These are phyloP conservation scores for Cytospora paraplurivora DNA, from an alignment of 2,329 filamentous ascomycete species.

Conservation along the genomic window DNA sequence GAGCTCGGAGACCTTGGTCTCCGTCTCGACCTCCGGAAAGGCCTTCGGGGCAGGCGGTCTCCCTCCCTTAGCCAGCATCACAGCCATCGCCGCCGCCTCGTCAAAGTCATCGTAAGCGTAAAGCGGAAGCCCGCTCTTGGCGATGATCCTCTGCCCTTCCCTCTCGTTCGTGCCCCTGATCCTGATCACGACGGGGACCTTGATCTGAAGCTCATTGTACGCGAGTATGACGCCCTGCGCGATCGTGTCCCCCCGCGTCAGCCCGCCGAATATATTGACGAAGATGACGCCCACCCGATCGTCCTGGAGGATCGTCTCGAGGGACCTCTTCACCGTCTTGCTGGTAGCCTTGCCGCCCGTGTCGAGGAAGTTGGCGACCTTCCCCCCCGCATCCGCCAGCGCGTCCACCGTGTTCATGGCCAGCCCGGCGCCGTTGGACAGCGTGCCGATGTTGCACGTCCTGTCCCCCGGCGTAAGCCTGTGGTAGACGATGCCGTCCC, in stretches of 20 bases:
- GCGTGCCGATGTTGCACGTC: slow-evolving; percentile 69
- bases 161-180: slow-evolving; percentile 75
- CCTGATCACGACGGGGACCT: slow-evolving; percentile 75
- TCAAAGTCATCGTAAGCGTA: slow-evolving; percentile 76
- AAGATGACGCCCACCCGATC: slow-evolving; percentile 67
- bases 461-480: slow-evolving; percentile 53
- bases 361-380: slow-evolving; percentile 82
- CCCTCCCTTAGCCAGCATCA: slow-evolving; percentile 43
- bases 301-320: slow-evolving; percentile 73
- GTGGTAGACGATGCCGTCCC: slow-evolving; percentile 78
- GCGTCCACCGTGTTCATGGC: slow-evolving; percentile 92
- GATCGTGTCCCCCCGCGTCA: slow-evolving; percentile 81
- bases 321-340: slow-evolving; percentile 76
- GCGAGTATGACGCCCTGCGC: slow-evolving; percentile 73
- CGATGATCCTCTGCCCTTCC: slow-evolving; percentile 69
- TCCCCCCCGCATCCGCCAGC: slow-evolving; percentile 66
- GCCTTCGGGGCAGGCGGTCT: not conserved
- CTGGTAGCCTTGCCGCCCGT: slow-evolving; percentile 86
- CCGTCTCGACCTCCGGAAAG: not conserved
- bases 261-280: slow-evolving; percentile 57
- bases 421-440: slow-evolving; percentile 87
- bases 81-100: slow-evolving; percentile 68
- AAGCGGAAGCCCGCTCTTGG: slow-evolving; percentile 66
- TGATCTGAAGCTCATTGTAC: slow-evolving; percentile 67
- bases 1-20: not conserved